Evolutionary conservation across 768 basidiomycete species (phyloP), one percentile per base, ranked within the genome.

Genomic region (Podaxis sp.): DNA sequence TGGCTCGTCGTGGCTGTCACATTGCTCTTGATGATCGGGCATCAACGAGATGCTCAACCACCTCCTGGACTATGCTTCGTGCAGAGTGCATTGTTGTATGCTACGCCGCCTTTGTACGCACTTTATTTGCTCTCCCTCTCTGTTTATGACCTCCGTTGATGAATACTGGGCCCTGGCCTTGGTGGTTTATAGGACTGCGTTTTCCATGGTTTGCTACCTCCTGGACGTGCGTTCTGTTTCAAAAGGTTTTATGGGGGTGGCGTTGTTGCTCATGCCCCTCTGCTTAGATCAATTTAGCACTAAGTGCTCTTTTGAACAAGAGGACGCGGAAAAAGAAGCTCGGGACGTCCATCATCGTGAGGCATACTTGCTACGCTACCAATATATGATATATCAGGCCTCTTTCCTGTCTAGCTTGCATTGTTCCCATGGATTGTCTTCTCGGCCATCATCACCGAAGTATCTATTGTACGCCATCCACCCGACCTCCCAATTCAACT

Each of bases 181-280:
- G 22, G 19, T 38, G 8, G 8, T 24, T 41, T 15, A 29, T 25
- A 59, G 58, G 19, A 59, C 25, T 19, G 49, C 58, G 15, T 59
- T 59, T 51, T 52, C 58, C 15, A 59, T 59, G 58, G 33, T 49
- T 51, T 59, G 58, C 37, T 59, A 59, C 49, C 58, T 59, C 22
- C 50, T 59, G 2, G 58, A 59, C 40, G 58, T 59, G 8, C 15
- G 49, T 59, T n/a, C 29, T 27, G 49, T 51, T 36, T 47, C 27
- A 19, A 8, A 24, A 38, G 43, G 49, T 25, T 50, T 43, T 27
- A 50, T 24, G 25, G 49, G 7, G 4, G 12, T 15, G 24, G 13
- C 25, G 24, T 27, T 22, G n/a, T 6, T n/a, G 43, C 49, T 50
- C 25, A 50, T 22, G 49, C 38, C 17, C 58, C 17, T 33, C 3